Percentiles rank a stretch among this genome's conserved stretches.
Conservation (phyloP, 2,329 filamentous ascomycete species). For the Penicillium brevicompactum region DNA sequence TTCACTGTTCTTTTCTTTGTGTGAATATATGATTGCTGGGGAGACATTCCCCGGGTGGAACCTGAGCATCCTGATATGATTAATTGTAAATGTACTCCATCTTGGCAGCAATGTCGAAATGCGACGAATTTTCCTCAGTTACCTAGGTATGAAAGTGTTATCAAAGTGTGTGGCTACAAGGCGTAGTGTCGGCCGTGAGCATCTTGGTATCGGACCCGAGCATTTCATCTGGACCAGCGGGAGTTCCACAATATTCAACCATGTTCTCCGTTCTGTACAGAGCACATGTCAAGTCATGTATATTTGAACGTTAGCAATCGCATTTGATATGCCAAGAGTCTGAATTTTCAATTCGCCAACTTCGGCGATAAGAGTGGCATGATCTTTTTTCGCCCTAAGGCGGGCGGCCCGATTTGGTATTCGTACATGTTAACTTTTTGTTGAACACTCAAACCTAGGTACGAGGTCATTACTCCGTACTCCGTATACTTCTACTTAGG, state of each 20-base stretch:
- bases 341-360: background rate
- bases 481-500: background rate
- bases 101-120: background rate
- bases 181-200: background rate
- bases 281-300: background rate
- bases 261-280: background rate
- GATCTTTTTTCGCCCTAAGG: background rate
- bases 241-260: background rate
- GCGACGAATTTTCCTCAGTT: no score
- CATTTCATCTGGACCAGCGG: background rate
- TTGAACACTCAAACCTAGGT: background rate
- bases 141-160: no score
- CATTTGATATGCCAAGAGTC: background rate
- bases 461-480: background rate
- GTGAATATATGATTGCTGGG: conserved; percentile 1
- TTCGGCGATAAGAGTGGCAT: background rate
- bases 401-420: background rate
- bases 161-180: no score
- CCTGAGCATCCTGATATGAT: background rate
- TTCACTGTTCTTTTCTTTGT: background rate
- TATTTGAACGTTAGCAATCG: background rate
- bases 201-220: background rate
- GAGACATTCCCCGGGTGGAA: background rate
- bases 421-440: background rate
- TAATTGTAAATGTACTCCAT: background rate